Evolutionary conservation across 495 filamentous ascomycete species (phyloP), one percentile per base, ranked within the genome.

Genomic region (Penicillium pancosmium): DNA sequence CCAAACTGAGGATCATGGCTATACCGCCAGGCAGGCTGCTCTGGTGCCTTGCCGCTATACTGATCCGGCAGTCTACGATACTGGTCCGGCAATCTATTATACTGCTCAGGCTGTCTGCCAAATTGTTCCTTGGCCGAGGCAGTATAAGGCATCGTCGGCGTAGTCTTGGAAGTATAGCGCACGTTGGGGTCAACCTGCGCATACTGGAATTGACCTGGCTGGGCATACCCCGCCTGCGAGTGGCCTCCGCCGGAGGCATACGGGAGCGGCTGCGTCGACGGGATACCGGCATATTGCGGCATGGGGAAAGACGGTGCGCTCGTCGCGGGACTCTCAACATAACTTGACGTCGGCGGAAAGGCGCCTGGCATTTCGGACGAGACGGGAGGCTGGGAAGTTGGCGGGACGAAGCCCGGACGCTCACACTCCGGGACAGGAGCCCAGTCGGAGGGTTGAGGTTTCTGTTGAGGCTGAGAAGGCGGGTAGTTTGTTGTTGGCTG

Each of bases 161-260:
- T 59, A 38, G 60, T 55, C 61, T 80, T 80, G 33, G 78, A 78
- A 9, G 74, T 64, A 59, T 81, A 80, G 43, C 70, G 73, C 48
- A 78, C 61, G 41, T 73, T 79, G 2, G 73, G 73, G 51, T 80
- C 76, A 34, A 79, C 56, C 23, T 78, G 69, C 4, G 77, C 76
- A 65, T 80, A 80, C 54, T 80, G 76, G 34, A 68, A 80, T 34
- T 64, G 62, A 19, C 64, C 47, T 0, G 68, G 73, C 5, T 73
- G 62, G 19, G 74, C 74, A 59, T 80, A 80, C 10, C 35, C 50
- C 5, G 52, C 25, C 9, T 66, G 50, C 18, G 59, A 49, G 57
- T 66, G 64, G 1, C 55, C 57, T 34, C 49, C 58, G 53, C 54
- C 52, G 8, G 60, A 56, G 12, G 43, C 15, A n/a, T 34, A 31